Conservation (phyloP, 2,329 filamentous ascomycete species). For the Cytospora paraplurivora region DNA sequence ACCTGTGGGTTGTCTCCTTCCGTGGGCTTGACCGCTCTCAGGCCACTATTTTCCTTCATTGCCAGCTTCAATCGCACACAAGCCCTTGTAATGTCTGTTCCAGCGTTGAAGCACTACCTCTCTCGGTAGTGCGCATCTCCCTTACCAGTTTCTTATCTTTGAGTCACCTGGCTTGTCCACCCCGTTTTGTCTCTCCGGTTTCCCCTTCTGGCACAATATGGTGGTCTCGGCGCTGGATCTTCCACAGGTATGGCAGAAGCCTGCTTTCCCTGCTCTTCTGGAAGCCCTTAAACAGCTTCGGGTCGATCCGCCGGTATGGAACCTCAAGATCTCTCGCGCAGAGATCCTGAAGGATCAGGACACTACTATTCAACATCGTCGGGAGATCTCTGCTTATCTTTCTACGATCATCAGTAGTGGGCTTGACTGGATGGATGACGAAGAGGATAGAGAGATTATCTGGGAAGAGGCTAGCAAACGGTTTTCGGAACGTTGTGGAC, state of each 20-base stretch:
- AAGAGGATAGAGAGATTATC: conserved; percentile 66
- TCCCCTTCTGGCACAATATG: conserved; percentile 31
- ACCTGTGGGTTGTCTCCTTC: neutral
- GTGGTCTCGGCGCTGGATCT: conserved; percentile 58
- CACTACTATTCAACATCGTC: conserved; percentile 46
- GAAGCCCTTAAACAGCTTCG: conserved; percentile 67
- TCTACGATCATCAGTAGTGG: conserved; percentile 68
- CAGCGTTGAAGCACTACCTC: conserved; percentile 15
- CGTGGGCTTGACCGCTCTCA: neutral
- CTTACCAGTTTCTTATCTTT: neutral
- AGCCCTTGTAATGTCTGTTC: conserved; percentile 12
- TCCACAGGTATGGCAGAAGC: conserved; percentile 80
- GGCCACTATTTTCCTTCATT: neutral
- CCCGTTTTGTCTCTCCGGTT: neutral
- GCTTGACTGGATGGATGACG: conserved; percentile 68
- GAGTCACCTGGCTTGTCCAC: neutral
- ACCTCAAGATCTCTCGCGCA: conserved; percentile 45
- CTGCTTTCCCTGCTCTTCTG: conserved; percentile 65
- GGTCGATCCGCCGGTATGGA: conserved; percentile 70
- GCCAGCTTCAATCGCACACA: neutral
- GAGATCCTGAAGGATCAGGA: conserved; percentile 47
- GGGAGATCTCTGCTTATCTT: conserved; percentile 65
- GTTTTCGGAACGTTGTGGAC: conserved; percentile 82
- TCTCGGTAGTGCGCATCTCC: conserved; percentile 17
- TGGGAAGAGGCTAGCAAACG: conserved; percentile 81